Evolutionary conservation across 805 yeast genomes (phyloP), one percentile per base, ranked within the genome.

Genomic region (Candida chilensis): DNA sequence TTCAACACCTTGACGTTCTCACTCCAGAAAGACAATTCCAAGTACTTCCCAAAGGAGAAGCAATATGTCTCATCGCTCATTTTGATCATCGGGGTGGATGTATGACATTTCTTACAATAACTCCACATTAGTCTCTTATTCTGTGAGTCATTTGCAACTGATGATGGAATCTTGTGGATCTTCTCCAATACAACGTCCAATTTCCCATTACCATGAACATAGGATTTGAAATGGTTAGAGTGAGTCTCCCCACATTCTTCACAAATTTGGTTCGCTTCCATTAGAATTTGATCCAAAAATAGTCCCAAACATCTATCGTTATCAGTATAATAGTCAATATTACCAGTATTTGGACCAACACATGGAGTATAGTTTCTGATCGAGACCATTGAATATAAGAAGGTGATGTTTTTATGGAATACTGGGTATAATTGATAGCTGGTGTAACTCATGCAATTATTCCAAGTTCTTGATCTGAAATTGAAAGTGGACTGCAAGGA

Each of bases 291-390:
- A 45, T 94, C 96, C 26, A 92, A 74, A 41, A 78, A 86, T 43
- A 83, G 84, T 1, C 98, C 98, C 26, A 94, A 54, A 7, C 95
- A 78, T 47, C 82, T 79, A 50, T 94, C 98, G 34, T 79, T 83
- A 29, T 86, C 95, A 61, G 95, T 76, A 48, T 90, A 92, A 46
- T 69, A 94, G 37, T 88, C 96, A 29, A 88, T 78, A 2, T 78
- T 74, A 20, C 84, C 75, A n/a, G 76, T 62, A 32, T 75, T 85
- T 0, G 99, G 98, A 0, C 97, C 97, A 24, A 77, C 62, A 45
- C 98, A 92, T 0, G 96, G 96, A 0, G 94, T 86, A 0, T 94
- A 82, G 24, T 85, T 81, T 42, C 78, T 80, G 6, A 78, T 72
- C 3, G 90, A 82, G 1, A 87, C 90, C 57, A 85, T 73, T 1